A percentile compares a stretch with the other conserved stretches of the same genome.
phyloP scores from a whole-genome alignment of 2,329 filamentous ascomycete genomes.

The Aureobasidium sp. region DNA sequence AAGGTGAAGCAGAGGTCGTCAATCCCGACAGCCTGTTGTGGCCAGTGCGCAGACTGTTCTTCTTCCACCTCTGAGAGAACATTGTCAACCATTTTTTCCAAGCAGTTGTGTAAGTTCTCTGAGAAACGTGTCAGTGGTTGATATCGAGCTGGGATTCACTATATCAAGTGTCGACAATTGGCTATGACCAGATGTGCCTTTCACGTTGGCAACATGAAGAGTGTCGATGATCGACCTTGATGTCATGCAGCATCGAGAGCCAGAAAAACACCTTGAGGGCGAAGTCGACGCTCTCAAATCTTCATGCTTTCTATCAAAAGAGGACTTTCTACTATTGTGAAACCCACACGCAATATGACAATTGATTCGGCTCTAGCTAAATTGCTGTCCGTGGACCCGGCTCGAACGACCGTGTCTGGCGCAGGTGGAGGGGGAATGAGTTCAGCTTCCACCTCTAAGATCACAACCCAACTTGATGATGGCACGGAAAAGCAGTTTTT shows the following conservation, averaged over 20 bases:
- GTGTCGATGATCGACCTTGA: conserved; percentile 1
- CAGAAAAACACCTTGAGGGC: background rate
- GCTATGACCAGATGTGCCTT: background rate
- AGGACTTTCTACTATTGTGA: background rate
- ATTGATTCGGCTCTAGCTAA: conserved; percentile 58
- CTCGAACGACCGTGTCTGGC: conserved; percentile 48
- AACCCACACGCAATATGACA: conserved; percentile 31
- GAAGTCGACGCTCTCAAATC: background rate
- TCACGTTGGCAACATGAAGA: background rate
- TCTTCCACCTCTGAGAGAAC: too few species aligned
- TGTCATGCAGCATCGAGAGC: background rate
- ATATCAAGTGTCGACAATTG: too few species aligned
- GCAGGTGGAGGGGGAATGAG: conserved; percentile 62
- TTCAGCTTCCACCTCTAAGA: conserved; percentile 58
- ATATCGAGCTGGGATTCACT: too few species aligned
- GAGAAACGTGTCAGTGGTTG: too few species aligned
- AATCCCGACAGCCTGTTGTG: background rate
- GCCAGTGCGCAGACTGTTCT: background rate
- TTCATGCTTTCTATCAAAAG: background rate
- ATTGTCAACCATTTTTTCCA: too few species aligned
- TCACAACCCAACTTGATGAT: conserved; percentile 40
- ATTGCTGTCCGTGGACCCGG: conserved; percentile 53
- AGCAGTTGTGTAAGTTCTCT: background rate
- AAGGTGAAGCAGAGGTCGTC: conserved; percentile 4
- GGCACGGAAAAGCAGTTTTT: conserved; percentile 55